Percentiles rank a stretch among this genome's conserved stretches.
These are phyloP conservation scores for Plicaturopsis crispa DNA, from an alignment of 768 basidiomycete genomes.

Conservation along the genomic window DNA sequence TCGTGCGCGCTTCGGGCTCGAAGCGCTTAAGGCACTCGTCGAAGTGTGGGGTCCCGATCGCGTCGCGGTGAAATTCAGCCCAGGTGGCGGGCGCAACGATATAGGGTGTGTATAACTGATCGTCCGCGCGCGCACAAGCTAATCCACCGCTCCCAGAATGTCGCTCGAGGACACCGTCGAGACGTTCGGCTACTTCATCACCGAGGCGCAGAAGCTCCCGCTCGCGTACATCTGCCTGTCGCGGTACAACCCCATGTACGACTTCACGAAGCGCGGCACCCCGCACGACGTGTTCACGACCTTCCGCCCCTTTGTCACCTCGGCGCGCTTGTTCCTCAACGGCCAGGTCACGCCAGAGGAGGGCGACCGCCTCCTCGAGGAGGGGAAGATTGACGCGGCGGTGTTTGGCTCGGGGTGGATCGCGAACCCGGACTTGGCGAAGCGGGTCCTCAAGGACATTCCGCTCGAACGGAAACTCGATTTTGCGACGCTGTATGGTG, in stretches of 20 bases:
- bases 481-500: too few relatives aligned
- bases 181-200: constrained; percentile 15
- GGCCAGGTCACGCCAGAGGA: not conserved
- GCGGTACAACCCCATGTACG: constrained; percentile 4
- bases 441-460: not conserved
- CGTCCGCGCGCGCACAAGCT: not conserved
- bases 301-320: not conserved
- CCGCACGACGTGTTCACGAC: not conserved
- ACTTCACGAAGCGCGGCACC: not conserved
- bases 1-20: constrained; percentile 28
- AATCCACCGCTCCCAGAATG: constrained; percentile 11
- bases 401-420: not conserved
- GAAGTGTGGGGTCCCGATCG: constrained; percentile 23
- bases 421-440: not conserved
- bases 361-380: not conserved
- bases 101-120: constrained; percentile 2
- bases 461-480: not conserved
- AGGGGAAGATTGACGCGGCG: not conserved
- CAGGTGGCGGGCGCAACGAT: constrained; percentile 19
- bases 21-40: constrained; percentile 21
- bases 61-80: constrained; percentile 23
- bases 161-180: constrained; percentile 14
- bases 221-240: constrained; percentile 8
- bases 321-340: not conserved
- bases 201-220: constrained; percentile 6